Conservation (phyloP, 768 basidiomycete genomes). For the Lactarius trivialis region DNA sequence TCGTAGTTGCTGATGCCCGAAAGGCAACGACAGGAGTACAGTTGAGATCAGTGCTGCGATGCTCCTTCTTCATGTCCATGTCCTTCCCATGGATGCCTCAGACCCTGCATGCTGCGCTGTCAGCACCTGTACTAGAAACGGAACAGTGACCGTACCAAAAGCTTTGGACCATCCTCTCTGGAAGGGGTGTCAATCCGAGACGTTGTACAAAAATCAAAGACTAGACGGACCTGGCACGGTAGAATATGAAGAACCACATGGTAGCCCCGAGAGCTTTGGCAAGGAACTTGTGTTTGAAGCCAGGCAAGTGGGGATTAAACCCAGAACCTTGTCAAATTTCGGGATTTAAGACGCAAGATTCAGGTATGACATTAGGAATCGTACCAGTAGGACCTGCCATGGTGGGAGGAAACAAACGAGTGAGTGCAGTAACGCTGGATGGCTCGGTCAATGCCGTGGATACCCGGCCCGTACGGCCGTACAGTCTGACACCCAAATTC, state of each 20-base stretch:
- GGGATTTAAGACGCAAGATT: background rate
- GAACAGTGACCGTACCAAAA: slow-evolving; percentile 27
- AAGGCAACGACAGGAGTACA: background rate
- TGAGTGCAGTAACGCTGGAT: background rate
- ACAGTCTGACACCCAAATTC: too few species aligned
- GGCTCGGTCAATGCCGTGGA: slow-evolving; percentile 12
- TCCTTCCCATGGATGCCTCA: slow-evolving; percentile 57
- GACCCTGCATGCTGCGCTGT: slow-evolving; percentile 26
- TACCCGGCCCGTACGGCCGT: slow-evolving; percentile 1
- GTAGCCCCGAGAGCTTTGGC: slow-evolving; percentile 82
- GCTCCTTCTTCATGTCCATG: slow-evolving; percentile 40
- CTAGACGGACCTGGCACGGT: slow-evolving; percentile 73
- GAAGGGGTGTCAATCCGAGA: slow-evolving; percentile 1
- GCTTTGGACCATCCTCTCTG: slow-evolving; percentile 37
- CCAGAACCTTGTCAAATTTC: slow-evolving; percentile 47
- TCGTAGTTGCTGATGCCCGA: background rate
- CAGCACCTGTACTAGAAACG: background rate
- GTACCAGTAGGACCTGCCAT: slow-evolving; percentile 22
- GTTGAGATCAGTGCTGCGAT: slow-evolving; percentile 34
- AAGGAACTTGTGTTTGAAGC: slow-evolving; percentile 67
- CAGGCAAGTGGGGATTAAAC: slow-evolving; percentile 84
- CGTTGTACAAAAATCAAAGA: background rate
- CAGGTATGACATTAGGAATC: background rate
- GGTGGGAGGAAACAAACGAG: background rate
- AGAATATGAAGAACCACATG: slow-evolving; percentile 99